phyloP scores from a whole-genome alignment of 2,329 filamentous ascomycete species.

The Colletotrichum tabaci region DNA sequence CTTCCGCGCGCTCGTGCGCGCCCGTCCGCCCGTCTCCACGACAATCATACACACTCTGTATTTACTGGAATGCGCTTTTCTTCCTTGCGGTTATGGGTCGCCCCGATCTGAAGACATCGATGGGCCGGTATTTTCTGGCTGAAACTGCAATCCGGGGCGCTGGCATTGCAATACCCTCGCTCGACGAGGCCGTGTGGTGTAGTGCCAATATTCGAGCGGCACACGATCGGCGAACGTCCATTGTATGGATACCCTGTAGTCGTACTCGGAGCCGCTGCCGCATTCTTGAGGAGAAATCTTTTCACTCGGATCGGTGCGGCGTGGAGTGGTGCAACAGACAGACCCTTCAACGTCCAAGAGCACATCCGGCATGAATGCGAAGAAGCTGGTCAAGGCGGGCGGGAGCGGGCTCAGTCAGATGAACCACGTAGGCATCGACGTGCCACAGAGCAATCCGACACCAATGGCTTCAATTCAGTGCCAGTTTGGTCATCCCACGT shows the following conservation, averaged over 20 bases:
- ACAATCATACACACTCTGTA: neutral
- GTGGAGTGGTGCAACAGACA: slow-evolving; percentile 12
- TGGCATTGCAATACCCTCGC: slow-evolving; percentile 11
- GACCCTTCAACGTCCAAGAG: slow-evolving; percentile 11
- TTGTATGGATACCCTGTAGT: neutral
- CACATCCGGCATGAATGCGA: neutral
- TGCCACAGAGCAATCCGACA: neutral
- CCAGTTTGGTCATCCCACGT: slow-evolving; percentile 14
- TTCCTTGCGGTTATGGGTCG: slow-evolving; percentile 1
- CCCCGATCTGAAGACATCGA: neutral
- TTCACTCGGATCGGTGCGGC: slow-evolving; percentile 25
- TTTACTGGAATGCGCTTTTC: neutral
- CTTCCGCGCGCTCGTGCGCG: slow-evolving; percentile 11
- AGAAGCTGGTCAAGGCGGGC: neutral
- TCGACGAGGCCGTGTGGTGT: neutral
- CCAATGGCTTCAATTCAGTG: neutral
- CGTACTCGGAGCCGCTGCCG: slow-evolving; percentile 5
- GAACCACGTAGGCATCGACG: slow-evolving; percentile 1
- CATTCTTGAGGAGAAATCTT: neutral
- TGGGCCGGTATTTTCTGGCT: neutral
- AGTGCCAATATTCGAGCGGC: neutral
- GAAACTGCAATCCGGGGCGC: neutral
- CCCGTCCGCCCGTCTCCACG: neutral
- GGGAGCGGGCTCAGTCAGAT: slow-evolving; percentile 4
- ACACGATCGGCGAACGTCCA: slow-evolving; percentile 2